A percentile compares a stretch with the other conserved stretches of the same genome.
These are phyloP conservation scores for Nicotiana attenuata DNA, from an alignment of 257 asterid species.

Conservation along the genomic window DNA sequence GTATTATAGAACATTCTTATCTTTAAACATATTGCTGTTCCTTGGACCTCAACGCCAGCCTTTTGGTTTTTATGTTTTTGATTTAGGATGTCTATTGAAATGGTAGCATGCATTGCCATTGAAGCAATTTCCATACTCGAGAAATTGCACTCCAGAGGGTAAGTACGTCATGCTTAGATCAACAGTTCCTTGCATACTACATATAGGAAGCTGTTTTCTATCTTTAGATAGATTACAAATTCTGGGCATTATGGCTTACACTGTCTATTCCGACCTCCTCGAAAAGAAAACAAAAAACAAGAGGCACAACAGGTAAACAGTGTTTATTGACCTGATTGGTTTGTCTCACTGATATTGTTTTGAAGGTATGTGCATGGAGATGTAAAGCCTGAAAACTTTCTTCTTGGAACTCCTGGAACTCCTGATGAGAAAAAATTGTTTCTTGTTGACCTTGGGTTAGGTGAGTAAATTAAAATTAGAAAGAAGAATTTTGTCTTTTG, in stretches of 20 bases:
- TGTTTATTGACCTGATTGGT: background rate
- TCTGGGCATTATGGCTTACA: background rate
- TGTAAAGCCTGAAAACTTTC: constrained; percentile 71
- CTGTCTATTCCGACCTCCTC: background rate
- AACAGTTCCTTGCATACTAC: background rate
- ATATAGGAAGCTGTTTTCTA: background rate
- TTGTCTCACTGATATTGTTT: background rate
- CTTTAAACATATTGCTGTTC: background rate
- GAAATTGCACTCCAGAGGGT: constrained; percentile 24
- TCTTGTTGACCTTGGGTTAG: constrained; percentile 70
- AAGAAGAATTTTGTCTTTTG: background rate
- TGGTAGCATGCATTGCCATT: constrained; percentile 29
- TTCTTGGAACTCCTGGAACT: constrained; percentile 71
- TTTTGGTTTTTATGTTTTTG: background rate
- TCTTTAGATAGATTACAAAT: background rate
- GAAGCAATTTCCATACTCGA: constrained; percentile 27
- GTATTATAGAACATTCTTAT: background rate
- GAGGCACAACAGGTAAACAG: background rate
- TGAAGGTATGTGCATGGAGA: constrained; percentile 76
- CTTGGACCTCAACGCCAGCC: background rate
- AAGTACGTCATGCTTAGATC: constrained; percentile 6
- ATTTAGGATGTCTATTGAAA: constrained; percentile 24
- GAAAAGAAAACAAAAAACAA: background rate
- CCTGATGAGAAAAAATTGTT: constrained; percentile 56
- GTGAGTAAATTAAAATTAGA: constrained; percentile 24